Conservation (phyloP, 306 rosid genomes). For the Cucurbita ficifolia region DNA sequence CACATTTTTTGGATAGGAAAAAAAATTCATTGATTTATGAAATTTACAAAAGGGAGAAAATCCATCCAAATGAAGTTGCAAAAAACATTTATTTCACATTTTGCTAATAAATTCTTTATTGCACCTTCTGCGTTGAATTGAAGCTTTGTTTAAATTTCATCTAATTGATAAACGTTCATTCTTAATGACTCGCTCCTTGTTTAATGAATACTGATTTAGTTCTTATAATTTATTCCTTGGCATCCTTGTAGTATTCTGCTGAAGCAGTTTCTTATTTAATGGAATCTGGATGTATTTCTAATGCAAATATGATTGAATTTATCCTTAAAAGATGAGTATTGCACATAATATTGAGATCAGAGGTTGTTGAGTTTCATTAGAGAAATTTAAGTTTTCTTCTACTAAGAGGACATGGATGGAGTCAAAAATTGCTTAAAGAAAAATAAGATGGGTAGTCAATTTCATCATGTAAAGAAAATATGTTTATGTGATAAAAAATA, state of each 20-base stretch:
- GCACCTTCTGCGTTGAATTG: background rate
- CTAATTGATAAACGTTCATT: background rate
- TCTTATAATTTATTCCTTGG: background rate
- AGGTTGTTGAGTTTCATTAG: background rate
- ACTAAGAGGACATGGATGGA: background rate
- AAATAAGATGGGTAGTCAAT: background rate
- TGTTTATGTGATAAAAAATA: background rate
- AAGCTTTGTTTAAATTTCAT: background rate
- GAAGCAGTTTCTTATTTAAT: background rate
- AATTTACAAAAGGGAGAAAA: no score
- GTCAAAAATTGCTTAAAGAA: background rate
- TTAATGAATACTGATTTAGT: background rate
- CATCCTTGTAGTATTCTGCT: background rate
- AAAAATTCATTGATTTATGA: no score
- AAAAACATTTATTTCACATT: background rate
- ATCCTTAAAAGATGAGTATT: background rate
- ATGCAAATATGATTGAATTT: background rate
- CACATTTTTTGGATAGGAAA: no score
- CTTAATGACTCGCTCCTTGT: background rate
- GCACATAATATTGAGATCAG: background rate
- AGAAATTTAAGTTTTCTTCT: background rate
- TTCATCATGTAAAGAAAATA: background rate
- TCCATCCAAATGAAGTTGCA: no score
- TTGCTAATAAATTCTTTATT: background rate
- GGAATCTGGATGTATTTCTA: background rate